Evolutionary conservation across 2,329 filamentous ascomycete genomes (phyloP).

Genomic region (Nothomitra cinnamomea): DNA sequence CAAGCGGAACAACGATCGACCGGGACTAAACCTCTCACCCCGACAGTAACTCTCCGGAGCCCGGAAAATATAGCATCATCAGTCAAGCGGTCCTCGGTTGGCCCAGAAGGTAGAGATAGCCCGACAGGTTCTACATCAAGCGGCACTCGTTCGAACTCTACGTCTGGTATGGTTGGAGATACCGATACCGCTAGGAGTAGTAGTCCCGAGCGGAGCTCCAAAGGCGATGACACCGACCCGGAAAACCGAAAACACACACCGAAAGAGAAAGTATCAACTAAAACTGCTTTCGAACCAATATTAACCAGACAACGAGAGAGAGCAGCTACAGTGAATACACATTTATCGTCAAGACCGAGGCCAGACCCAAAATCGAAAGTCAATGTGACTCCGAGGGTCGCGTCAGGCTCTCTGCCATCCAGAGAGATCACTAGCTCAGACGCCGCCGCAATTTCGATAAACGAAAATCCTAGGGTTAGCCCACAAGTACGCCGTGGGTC

Average conservation of each 20-base stretch:
- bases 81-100: background rate
- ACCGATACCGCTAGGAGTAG: constrained; percentile 1
- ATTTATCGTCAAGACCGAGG: background rate
- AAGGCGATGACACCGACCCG: background rate
- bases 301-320: background rate
- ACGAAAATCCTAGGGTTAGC: background rate
- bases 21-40: background rate
- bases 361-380: background rate
- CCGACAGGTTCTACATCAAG: constrained; percentile 1
- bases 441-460: background rate
- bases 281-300: background rate
- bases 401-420: background rate
- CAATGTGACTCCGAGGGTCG: background rate
- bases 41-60: background rate
- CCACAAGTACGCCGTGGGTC: background rate
- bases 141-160: background rate
- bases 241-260: background rate
- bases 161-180: background rate
- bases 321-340: background rate
- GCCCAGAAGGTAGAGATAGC: background rate
- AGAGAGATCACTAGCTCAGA: background rate
- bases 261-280: background rate
- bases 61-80: background rate
- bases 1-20: background rate
- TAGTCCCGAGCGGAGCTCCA: background rate